Conservation (phyloP, 2,329 filamentous ascomycete genomes). For the Claviceps purpurea region DNA sequence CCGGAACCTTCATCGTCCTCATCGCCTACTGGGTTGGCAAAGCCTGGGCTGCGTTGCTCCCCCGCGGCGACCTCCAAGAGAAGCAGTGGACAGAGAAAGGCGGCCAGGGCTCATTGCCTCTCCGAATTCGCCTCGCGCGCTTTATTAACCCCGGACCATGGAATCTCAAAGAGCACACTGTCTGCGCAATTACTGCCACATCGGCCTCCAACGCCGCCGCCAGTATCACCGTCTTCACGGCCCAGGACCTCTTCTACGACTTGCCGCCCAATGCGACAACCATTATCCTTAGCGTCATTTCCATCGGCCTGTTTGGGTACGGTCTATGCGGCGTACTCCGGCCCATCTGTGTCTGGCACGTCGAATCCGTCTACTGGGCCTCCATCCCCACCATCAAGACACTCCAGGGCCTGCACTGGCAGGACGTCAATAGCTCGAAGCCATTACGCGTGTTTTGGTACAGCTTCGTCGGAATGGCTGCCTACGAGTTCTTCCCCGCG, state of each 20-base stretch:
- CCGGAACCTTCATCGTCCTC: slow-evolving; percentile 42
- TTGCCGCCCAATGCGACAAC: slow-evolving; percentile 30
- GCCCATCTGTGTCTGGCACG: slow-evolving; percentile 40
- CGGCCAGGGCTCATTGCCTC: slow-evolving; percentile 26
- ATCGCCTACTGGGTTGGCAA: slow-evolving; percentile 42
- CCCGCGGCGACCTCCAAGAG: slow-evolving; percentile 36
- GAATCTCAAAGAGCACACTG: slow-evolving; percentile 41
- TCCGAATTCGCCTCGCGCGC: slow-evolving; percentile 24
- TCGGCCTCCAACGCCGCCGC: slow-evolving; percentile 33
- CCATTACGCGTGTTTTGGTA: slow-evolving; percentile 40
- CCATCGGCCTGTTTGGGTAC: slow-evolving; percentile 42
- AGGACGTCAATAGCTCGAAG: slow-evolving; percentile 34
- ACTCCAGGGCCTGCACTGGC: slow-evolving; percentile 41
- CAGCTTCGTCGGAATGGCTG: slow-evolving; percentile 31
- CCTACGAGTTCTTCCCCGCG: slow-evolving; percentile 39
- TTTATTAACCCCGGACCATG: slow-evolving; percentile 39
- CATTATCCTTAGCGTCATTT: slow-evolving; percentile 33
- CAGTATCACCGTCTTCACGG: slow-evolving; percentile 26
- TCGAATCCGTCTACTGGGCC: slow-evolving; percentile 43
- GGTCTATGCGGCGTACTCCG: slow-evolving; percentile 39
- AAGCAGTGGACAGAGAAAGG: slow-evolving; percentile 30
- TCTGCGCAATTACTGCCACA: slow-evolving; percentile 39
- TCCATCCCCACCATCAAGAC: slow-evolving; percentile 38
- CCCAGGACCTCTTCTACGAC: slow-evolving; percentile 38
- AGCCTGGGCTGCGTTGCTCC: slow-evolving; percentile 13